Base-by-base conservation (phyloP, 2,329 filamentous ascomycete genomes). In the Aureobasidium sp. region DNA sequence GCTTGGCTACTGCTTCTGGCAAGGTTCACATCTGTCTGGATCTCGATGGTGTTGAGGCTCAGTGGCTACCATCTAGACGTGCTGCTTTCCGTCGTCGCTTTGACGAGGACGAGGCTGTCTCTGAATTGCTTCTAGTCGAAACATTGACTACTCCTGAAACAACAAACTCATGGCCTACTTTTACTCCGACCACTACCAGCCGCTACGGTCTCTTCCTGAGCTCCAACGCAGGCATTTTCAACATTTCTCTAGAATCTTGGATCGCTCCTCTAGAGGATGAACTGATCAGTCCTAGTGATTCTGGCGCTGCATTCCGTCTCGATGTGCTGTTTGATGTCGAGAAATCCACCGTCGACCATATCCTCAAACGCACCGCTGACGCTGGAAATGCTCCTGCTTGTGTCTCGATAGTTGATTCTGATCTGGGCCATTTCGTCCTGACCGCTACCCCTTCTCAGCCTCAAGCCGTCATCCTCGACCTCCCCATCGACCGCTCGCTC, bases 171-270 rank as follows among this genome's bases (percentile, higher is more conserved):
- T 83, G 78, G 73, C 82, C 84, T 15, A 79, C 78, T 4, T 84
- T 87, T 66, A 85, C 82, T 0, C 69, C 74, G 8, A 57, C 32
- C 65, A 71, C 80, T 3, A 74, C 76, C 39, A 83, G 82, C 49
- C 78, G 80, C 36, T 85, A 86, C 67, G 79, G 78, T 16, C 79
- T 86, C 63, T 85, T 84, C 66, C 77, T 85, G 34, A 85, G 84
- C 1, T 79, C 81, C 29, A 71, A 77, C 16, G 77, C 72, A 8
- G 83, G 80, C 29, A 77, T 86, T 5, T 79, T 76, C 63, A 83
- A 76, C 63, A 69, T 87, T 37, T 84, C 81, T 3, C 71, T 86
- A 54, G 75, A 78, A 48, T 76, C 79, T 0, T 87, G 84, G 84
- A 77, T 81, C 30, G 74, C 77, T 36, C 77, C 78, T 47, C 72